Base-by-base conservation (phyloP, 139 green algal genomes). In the Gonium pectorale region DNA sequence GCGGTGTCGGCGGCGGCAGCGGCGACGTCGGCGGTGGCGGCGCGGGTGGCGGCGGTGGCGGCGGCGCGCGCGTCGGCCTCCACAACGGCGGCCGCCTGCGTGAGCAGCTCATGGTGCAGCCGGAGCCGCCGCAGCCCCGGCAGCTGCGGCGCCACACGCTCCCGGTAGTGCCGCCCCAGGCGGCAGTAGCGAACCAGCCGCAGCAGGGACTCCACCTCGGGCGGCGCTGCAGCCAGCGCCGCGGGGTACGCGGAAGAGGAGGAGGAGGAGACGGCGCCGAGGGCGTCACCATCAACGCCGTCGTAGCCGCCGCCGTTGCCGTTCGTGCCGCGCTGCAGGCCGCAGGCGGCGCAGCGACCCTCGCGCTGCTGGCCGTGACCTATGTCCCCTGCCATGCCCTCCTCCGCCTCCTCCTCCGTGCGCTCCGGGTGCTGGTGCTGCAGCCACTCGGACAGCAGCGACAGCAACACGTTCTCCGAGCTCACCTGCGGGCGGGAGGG, bases 391-490 rank as follows among this genome's bases (percentile, higher is more conserved):
- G 15, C 22, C 56, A 33, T 6, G 6, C 56, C 22, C 56, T 31
- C 56, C 56, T 33, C 56, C 56, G 15, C 56, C 19, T 64, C 56
- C 19, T 6, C 56, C 56, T 64, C 56, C 19, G 19, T 21, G 15
- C 6, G 15, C 22, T 64, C 62, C 3, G 69, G 44, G 26, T 17
- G 38, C 43, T 63, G 41, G 62, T 60, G 41, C 27, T 43, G 37
- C 56, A 83, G 62, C 77, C 77, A 83, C 62, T 31, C 43, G 26
- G 62, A 63, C 60, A 83, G 62, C 77, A 74, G 41, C 43, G 43
- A 7, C 31, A 83, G 62, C 52, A 83, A 19, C 40, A 73, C 77
- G 21, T 83, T 64, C 62, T 83, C 77, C 6, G 41, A 66, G 43
- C n/a, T 66, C 26, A 83, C 77, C 77, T 74, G 60, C 3, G n/a